A percentile compares a stretch with the other conserved stretches of the same genome.
Conservation (phyloP, 306 rosid genomes). For the Vigna mungo region DNA sequence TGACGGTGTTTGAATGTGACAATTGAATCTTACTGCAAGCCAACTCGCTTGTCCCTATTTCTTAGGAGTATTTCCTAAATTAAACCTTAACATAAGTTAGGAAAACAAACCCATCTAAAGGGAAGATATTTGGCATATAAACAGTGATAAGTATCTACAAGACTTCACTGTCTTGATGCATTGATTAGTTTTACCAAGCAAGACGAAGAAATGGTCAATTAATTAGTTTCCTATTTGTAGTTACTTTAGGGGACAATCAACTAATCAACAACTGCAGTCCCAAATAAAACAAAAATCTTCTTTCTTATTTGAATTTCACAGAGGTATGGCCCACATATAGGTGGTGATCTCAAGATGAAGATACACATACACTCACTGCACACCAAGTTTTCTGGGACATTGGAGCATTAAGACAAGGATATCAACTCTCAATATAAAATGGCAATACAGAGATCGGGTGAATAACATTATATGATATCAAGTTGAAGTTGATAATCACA, state of each 20-base stretch:
- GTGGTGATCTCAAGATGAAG: constrained; percentile 23
- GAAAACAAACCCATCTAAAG: background rate
- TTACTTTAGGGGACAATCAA: constrained; percentile 44
- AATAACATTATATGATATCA: constrained; percentile 27
- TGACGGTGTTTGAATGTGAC: constrained; percentile 7
- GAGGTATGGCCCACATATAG: constrained; percentile 40
- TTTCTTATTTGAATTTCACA: constrained; percentile 34
- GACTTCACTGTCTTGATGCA: background rate
- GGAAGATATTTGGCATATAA: background rate
- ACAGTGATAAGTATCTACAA: background rate
- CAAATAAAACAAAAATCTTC: constrained; percentile 45
- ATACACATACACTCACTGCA: constrained; percentile 23
- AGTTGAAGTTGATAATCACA: constrained; percentile 41
- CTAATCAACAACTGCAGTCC: constrained; percentile 42
- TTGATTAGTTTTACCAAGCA: background rate
- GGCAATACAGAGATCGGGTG: constrained; percentile 36
- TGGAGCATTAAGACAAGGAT: constrained; percentile 39
- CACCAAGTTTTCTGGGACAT: constrained; percentile 44
- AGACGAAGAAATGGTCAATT: constrained; percentile 25
- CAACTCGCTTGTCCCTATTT: background rate
- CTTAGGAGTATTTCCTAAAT: background rate
- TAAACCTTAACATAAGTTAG: background rate
- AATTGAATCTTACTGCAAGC: background rate
- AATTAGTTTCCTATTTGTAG: constrained; percentile 25
- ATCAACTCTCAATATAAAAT: constrained; percentile 37